These are phyloP conservation scores for Chlorella sp. DNA, from an alignment of 139 green algal genomes.

Conservation along the genomic window DNA sequence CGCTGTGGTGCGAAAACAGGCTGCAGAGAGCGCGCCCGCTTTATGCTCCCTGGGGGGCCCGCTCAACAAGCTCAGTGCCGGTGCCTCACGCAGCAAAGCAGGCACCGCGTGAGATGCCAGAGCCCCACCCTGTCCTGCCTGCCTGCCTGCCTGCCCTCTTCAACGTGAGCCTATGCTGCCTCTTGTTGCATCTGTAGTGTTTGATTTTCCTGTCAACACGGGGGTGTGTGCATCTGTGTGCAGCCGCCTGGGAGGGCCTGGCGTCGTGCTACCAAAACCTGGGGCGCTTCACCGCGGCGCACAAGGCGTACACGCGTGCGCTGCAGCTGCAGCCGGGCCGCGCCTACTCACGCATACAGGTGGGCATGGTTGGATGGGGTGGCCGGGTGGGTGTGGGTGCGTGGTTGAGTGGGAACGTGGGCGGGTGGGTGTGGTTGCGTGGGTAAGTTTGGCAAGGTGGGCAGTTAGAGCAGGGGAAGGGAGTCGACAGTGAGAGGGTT, in stretches of 20 bases:
- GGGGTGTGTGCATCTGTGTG: too few species aligned
- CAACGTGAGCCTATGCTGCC: background rate
- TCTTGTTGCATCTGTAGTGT: background rate
- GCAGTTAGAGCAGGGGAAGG: too few species aligned
- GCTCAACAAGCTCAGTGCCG: background rate
- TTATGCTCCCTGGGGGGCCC: background rate
- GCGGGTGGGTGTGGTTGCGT: too few species aligned
- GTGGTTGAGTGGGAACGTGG: too few species aligned
- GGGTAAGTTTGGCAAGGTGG: background rate
- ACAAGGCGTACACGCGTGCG: constrained; percentile 70
- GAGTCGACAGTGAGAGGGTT: too few species aligned
- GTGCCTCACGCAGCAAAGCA: background rate
- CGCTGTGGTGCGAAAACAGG: background rate
- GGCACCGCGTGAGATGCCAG: background rate
- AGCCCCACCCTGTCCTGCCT: background rate
- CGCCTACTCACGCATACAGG: constrained; percentile 51
- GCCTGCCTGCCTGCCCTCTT: background rate
- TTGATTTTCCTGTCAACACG: background rate
- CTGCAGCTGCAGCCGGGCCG: constrained; percentile 67
- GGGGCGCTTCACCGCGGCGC: constrained; percentile 32
- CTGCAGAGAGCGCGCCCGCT: background rate
- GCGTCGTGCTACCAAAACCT: constrained; percentile 48
- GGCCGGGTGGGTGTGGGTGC: background rate
- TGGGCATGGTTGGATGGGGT: background rate
- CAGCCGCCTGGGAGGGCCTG: constrained; percentile 77